phyloP scores from a whole-genome alignment of 2,329 filamentous ascomycete species.

The Ophiostoma himal-ulmi region DNA sequence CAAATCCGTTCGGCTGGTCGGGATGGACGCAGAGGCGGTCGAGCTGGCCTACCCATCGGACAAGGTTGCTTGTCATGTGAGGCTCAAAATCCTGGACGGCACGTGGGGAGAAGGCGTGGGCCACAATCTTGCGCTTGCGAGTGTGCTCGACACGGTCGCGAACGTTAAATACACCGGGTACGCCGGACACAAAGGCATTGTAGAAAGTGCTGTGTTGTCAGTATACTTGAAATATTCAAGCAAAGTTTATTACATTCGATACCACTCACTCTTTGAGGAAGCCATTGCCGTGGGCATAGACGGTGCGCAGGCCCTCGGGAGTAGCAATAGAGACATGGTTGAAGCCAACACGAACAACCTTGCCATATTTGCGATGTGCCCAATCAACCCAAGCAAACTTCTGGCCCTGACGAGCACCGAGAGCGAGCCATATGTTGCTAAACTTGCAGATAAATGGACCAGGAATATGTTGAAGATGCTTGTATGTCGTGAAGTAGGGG shows the following conservation, averaged over 20 bases:
- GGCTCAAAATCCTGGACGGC: conserved; percentile 25
- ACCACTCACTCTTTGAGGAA: conserved; percentile 22
- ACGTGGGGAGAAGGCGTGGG: conserved; percentile 52
- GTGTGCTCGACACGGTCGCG: conserved; percentile 61
- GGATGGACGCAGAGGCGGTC: conserved; percentile 16
- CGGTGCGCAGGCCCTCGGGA: conserved; percentile 20
- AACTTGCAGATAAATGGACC: conserved; percentile 23
- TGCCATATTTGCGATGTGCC: conserved; percentile 24
- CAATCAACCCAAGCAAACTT: conserved; percentile 23
- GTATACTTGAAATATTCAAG: not conserved
- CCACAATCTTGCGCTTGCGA: conserved; percentile 63
- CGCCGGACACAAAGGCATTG: conserved; percentile 24
- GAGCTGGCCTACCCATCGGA: conserved; percentile 22
- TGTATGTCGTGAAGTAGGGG: conserved; percentile 23
- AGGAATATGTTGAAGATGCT: conserved; percentile 21
- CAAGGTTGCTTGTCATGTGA: conserved; percentile 23
- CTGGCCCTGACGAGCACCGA: conserved; percentile 18
- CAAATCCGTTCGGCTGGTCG: conserved; percentile 14
- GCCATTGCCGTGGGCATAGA: conserved; percentile 26
- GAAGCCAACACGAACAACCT: conserved; percentile 24
- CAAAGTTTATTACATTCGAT: not conserved
- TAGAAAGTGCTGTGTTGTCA: conserved; percentile 20
- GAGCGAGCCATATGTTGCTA: conserved; percentile 24
- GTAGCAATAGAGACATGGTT: conserved; percentile 24
- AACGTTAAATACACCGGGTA: conserved; percentile 55